Conservation (phyloP, 768 basidiomycete species). For the Phlegmacium glaucopus region DNA sequence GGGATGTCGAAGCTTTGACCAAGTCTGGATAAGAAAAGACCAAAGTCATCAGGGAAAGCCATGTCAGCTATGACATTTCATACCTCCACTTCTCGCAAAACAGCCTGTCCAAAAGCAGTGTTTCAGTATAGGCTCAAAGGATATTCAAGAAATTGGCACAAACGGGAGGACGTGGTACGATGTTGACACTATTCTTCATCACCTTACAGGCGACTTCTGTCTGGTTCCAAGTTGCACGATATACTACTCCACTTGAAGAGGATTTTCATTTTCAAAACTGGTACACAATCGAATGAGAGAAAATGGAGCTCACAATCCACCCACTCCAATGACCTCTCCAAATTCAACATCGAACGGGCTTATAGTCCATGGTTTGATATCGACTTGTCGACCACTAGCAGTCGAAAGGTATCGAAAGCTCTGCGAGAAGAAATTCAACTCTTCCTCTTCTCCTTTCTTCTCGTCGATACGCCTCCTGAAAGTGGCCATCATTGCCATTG, state of each 20-base stretch:
- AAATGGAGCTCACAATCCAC: constrained; percentile 22
- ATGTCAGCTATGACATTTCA: not conserved
- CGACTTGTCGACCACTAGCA: constrained; percentile 14
- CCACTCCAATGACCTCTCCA: constrained; percentile 19
- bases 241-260: constrained; percentile 16
- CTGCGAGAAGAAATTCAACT: constrained; percentile 14
- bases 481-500: constrained; percentile 19
- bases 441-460: constrained; percentile 2
- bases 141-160: not conserved
- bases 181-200: constrained; percentile 10
- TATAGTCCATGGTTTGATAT: constrained; percentile 21
- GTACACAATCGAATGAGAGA: not conserved
- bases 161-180: constrained; percentile 10
- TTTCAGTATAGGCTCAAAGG: not conserved
- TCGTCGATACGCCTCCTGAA: constrained; percentile 13
- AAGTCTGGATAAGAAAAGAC: constrained; percentile 8
- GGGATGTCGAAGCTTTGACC: constrained; percentile 17
- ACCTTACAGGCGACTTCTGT: constrained; percentile 21
- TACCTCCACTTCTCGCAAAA: constrained; percentile 12
- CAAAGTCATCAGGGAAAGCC: not conserved
- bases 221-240: constrained; percentile 20
- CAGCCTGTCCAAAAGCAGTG: constrained; percentile 3
- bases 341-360: constrained; percentile 23
- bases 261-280: not conserved
- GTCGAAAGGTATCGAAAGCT: constrained; percentile 15